Conservation (phyloP, 495 filamentous ascomycete species). For the Pyrenula aspistea region DNA sequence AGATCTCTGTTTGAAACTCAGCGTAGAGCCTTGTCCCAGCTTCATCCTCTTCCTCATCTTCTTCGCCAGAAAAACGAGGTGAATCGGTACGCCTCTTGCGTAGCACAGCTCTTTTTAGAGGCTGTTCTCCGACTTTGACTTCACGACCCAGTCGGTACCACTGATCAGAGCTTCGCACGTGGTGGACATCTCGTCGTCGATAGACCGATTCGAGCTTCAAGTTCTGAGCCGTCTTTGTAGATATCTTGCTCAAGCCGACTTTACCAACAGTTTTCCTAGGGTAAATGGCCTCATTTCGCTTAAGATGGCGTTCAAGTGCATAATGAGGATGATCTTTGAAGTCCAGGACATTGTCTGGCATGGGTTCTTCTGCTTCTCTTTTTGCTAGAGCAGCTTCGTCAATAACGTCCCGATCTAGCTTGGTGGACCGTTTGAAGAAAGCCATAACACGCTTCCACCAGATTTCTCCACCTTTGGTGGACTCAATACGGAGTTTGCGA, state of each 20-base stretch:
- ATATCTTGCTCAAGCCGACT: conserved; percentile 40
- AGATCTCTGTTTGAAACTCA: conserved; percentile 61
- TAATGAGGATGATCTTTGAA: conserved; percentile 91
- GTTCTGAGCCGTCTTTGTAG: conserved; percentile 27
- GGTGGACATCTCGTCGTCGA: conserved; percentile 64
- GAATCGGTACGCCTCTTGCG: conserved; percentile 21
- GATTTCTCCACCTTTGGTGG: conserved; percentile 45
- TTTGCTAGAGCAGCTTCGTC: conserved; percentile 65
- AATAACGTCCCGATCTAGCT: conserved; percentile 62
- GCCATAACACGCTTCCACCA: conserved; percentile 63
- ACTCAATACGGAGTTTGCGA: conserved; percentile 61
- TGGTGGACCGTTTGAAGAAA: conserved; percentile 42
- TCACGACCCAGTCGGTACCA: conserved; percentile 84
- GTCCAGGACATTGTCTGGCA: conserved; percentile 81
- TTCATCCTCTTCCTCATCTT: conserved; percentile 29
- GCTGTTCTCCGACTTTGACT: conserved; percentile 60
- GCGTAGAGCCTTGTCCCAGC: conserved; percentile 52
- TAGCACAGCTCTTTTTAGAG: conserved; percentile 52
- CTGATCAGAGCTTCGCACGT: conserved; percentile 61
- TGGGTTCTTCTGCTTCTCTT: conserved; percentile 63
- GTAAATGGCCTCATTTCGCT: conserved; percentile 65
- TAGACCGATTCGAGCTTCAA: conserved; percentile 54
- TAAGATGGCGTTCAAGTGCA: conserved; percentile 80
- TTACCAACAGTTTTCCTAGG: conserved; percentile 65
- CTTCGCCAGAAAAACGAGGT: conserved; percentile 12